These are phyloP conservation scores for Tuber aestivum DNA, from an alignment of 495 filamentous ascomycete species.

Conservation along the genomic window DNA sequence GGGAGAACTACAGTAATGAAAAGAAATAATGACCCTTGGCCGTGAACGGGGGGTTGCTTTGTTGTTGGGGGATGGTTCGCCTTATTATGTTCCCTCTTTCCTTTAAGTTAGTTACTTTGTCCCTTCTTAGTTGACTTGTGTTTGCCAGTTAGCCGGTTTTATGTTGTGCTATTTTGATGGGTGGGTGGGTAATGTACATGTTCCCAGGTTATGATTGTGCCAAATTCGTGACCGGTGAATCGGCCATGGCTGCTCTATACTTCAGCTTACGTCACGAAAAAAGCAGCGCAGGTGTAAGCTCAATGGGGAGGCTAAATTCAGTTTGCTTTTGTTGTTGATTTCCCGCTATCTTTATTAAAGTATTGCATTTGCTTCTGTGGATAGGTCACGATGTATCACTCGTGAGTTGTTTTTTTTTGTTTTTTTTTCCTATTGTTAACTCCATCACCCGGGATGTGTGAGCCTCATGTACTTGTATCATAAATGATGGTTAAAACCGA, in stretches of 20 bases:
- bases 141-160: not conserved
- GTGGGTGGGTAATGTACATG: constrained; percentile 1
- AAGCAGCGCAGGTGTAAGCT: not conserved
- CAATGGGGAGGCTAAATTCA: not conserved
- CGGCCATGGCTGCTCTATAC: not conserved
- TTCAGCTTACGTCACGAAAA: not conserved
- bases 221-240: not conserved
- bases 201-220: not conserved
- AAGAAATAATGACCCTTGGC: not conserved
- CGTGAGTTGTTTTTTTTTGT: too few relatives aligned
- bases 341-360: not conserved
- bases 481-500: too few relatives aligned
- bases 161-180: not conserved
- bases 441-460: not conserved
- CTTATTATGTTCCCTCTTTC: not conserved
- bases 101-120: not conserved
- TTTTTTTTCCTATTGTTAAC: too few relatives aligned
- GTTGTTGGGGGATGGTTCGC: not conserved
- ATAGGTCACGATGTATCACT: not conserved
- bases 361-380: not conserved
- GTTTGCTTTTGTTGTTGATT: not conserved
- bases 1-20: not conserved
- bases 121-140: not conserved
- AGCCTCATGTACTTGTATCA: not conserved
- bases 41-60: not conserved